Conservation (phyloP, 108 stramenopile species). For the Cyclostephanos invisitatus region DNA sequence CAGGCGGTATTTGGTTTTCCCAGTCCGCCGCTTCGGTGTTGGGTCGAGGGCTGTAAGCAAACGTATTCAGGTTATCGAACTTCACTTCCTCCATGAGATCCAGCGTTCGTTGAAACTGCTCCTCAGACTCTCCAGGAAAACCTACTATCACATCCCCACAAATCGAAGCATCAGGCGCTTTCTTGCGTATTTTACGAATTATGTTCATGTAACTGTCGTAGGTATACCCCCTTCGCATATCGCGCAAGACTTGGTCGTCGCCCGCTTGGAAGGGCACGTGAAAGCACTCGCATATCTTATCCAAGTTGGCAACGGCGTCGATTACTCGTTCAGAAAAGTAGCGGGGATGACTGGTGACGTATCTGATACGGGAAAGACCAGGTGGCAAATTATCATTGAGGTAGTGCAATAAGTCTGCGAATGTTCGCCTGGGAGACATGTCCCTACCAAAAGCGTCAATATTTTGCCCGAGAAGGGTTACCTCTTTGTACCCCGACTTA, state of each 20-base stretch:
- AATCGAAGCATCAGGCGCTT: constrained; percentile 79
- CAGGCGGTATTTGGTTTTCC: constrained; percentile 73
- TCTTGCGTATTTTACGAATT: constrained; percentile 71
- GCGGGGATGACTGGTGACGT: constrained; percentile 91
- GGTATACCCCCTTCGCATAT: constrained; percentile 92
- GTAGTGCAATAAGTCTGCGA: constrained; percentile 84
- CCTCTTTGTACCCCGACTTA: constrained; percentile 72
- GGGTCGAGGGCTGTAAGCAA: constrained; percentile 64
- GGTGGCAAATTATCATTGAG: constrained; percentile 64
- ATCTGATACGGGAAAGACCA: constrained; percentile 70
- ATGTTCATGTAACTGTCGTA: constrained; percentile 89
- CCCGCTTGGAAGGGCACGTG: constrained; percentile 93
- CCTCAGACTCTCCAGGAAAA: constrained; percentile 89
- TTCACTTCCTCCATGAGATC: constrained; percentile 78
- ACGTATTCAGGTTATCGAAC: constrained; percentile 62
- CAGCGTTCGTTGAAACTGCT: constrained; percentile 77
- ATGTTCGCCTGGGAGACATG: constrained; percentile 83
- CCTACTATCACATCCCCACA: constrained; percentile 85
- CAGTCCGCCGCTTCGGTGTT: constrained; percentile 63
- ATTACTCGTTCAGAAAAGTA: constrained; percentile 93
- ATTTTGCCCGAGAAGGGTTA: constrained; percentile 94
- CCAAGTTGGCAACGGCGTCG: constrained; percentile 83
- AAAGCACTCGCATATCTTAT: constrained; percentile 86
- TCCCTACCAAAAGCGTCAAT: constrained; percentile 95
- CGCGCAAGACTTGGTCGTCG: constrained; percentile 74